A percentile compares a stretch with the other conserved stretches of the same genome.
Evolutionary conservation across 2,329 filamentous ascomycete genomes (phyloP).

Genomic region (Knufia fluminis): DNA sequence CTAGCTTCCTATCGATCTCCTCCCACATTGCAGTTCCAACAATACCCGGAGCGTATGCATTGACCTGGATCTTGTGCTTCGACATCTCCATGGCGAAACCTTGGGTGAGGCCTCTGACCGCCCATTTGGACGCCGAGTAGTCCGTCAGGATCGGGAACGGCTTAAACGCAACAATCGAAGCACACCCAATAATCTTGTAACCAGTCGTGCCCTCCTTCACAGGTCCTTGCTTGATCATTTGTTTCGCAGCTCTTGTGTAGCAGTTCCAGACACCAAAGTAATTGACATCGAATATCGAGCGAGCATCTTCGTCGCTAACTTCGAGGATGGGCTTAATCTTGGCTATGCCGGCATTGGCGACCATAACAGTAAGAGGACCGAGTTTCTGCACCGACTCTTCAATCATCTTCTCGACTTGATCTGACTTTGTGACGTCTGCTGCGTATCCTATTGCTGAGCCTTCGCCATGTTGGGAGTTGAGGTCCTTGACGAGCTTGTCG

Average conservation of each 20-base stretch:
- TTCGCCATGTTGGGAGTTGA: conserved; percentile 19
- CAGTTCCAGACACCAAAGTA: conserved; percentile 58
- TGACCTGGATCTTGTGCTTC: conserved; percentile 54
- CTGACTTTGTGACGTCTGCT: conserved; percentile 52
- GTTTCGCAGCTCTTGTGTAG: conserved; percentile 53
- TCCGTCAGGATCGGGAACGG: conserved; percentile 50
- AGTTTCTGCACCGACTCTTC: conserved; percentile 43
- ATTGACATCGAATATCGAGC: conserved; percentile 55
- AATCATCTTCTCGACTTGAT: conserved; percentile 47
- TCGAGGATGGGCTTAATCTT: conserved; percentile 50
- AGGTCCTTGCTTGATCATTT: conserved; percentile 54
- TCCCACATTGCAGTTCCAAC: conserved; percentile 63
- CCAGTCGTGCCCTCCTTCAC: conserved; percentile 28
- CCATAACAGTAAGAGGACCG: conserved; percentile 43
- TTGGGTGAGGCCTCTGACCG: conserved; percentile 57
- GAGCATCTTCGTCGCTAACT: conserved; percentile 48
- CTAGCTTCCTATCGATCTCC: conserved; percentile 53
- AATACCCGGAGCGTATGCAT: conserved; percentile 59
- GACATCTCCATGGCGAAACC: conserved; percentile 59
- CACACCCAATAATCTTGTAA: conserved; percentile 45
- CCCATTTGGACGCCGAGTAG: conserved; percentile 58
- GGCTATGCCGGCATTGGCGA: conserved; percentile 55
- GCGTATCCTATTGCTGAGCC: conserved; percentile 41
- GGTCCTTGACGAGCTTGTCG: conserved; percentile 35
- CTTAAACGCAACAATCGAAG: conserved; percentile 48